Evolutionary conservation across 108 stramenopile genomes (phyloP).

Genomic region (Cylindrotheca closterium): DNA sequence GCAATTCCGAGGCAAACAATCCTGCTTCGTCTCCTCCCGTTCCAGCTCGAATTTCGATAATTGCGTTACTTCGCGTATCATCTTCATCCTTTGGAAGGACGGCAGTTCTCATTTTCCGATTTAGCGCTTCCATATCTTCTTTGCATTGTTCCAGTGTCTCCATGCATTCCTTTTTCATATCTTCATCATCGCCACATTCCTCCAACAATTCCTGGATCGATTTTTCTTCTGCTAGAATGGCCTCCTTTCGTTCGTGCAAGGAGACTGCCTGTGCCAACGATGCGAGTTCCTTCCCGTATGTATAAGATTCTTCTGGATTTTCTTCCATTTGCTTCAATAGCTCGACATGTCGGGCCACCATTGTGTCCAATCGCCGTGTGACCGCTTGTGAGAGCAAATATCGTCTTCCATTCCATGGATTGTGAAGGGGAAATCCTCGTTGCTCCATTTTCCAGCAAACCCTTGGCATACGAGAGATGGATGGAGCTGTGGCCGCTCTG

Average conservation of each 20-base stretch:
- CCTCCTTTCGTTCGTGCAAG: conserved; percentile 35
- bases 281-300: conserved; percentile 70
- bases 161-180: conserved; percentile 50
- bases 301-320: conserved; percentile 39
- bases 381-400: conserved; percentile 37
- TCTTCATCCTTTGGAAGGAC: conserved; percentile 75
- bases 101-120: conserved; percentile 49
- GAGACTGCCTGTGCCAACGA: conserved; percentile 36
- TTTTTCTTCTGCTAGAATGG: conserved; percentile 43
- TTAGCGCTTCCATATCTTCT: conserved; percentile 28
- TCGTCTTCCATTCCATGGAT: background rate
- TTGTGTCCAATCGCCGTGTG: conserved; percentile 33
- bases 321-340: conserved; percentile 37
- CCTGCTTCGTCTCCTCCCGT: conserved; percentile 96
- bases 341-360: conserved; percentile 58
- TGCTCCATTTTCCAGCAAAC: too few relatives aligned
- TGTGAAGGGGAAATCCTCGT: background rate
- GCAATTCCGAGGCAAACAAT: conserved; percentile 86
- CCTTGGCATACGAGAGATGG: too few relatives aligned
- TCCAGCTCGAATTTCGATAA: conserved; percentile 94
- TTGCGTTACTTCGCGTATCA: conserved; percentile 73
- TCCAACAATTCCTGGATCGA: conserved; percentile 56
- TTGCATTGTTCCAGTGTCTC: conserved; percentile 52
- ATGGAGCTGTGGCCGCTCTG: too few relatives aligned
- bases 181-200: conserved; percentile 43